phyloP scores from a whole-genome alignment of 352 stramenopile genomes.

The Globisporangium lucens region DNA sequence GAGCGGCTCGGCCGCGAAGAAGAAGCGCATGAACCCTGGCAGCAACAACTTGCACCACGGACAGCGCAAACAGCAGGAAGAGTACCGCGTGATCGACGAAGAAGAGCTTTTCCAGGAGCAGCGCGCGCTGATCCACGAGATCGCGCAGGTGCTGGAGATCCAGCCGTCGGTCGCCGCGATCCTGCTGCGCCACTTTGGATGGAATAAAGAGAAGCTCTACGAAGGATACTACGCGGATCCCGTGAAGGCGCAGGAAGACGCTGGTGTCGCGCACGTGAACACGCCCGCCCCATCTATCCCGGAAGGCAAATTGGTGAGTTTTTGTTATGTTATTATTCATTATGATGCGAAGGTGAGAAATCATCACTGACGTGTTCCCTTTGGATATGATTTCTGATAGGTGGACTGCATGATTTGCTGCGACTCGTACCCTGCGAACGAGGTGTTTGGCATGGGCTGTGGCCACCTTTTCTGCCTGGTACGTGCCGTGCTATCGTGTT shows the following conservation, averaged over 20 bases:
- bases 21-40: slow-evolving; percentile 56
- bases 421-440: slow-evolving; percentile 75
- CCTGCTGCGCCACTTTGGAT: slow-evolving; percentile 81
- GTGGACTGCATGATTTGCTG: slow-evolving; percentile 93
- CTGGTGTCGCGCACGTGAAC: slow-evolving; percentile 59
- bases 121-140: slow-evolving; percentile 57
- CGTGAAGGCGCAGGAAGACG: slow-evolving; percentile 43
- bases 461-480: slow-evolving; percentile 95
- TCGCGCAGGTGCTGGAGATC: slow-evolving; percentile 77
- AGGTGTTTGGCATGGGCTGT: slow-evolving; percentile 94
- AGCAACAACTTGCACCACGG: slow-evolving; percentile 30
- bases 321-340: not conserved
- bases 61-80: slow-evolving; percentile 24
- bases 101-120: slow-evolving; percentile 75
- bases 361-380: not conserved
- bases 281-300: slow-evolving; percentile 32
- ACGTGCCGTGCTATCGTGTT: slow-evolving; percentile 34
- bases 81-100: slow-evolving; percentile 86
- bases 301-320: slow-evolving; percentile 37
- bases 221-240: slow-evolving; percentile 84
- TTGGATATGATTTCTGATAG: slow-evolving; percentile 21
- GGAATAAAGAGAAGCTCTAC: slow-evolving; percentile 91
- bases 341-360: not conserved
- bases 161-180: slow-evolving; percentile 55
- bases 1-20: slow-evolving; percentile 51